Base-by-base conservation (phyloP, 2,329 filamentous ascomycete species). In the Claviceps humidiphila region DNA sequence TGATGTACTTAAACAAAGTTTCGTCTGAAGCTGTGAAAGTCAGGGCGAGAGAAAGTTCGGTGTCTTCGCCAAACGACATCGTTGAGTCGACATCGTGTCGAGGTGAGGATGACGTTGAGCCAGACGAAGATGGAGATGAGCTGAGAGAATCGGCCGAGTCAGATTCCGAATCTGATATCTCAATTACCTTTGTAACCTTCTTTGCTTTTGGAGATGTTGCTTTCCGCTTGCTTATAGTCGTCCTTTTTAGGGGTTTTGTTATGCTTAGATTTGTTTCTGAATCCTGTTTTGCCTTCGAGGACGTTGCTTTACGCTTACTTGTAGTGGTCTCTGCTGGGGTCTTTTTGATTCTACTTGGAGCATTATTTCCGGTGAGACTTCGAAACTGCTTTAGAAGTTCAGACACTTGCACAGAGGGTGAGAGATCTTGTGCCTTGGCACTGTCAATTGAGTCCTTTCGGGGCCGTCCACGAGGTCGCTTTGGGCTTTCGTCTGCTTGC, bases 151-250 rank as follows among this genome's bases (percentile, higher is more conserved):
- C 56, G 37, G 51, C 57, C 50, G 63, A 56, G 11, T 76, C 73
- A 1, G 68, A 68, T 24, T 75, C 76, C 0, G 76, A 74, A 59
- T 79, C 78, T 9, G 70, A 69, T 37, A 80, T 76, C 58, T 80
- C 77, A n/a, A 71, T 53, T 0, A 64, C 54, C 1, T 61, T 46
- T 13, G 46, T 5, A 6, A 41, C 17, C 24, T 9, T 37, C 24
- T 37, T 47, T 37, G n/a, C n/a, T 5, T 30, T 46, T 46, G 7
- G 40, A 38, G 52, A 54, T 59, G 41, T 30, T 7, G 45, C 49
- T 8, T 40, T 51, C 14, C 45, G 26, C 47, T 46, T 54, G 9
- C 34, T 39, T 17, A 40, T 34, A 11, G 53, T 26, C 34, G n/a
- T 34, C 20, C 38, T 24, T 11, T 37, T 46, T 13, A 47, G 9